phyloP scores from a whole-genome alignment of 2,329 filamentous ascomycete genomes.

The Onygenales sp. region DNA sequence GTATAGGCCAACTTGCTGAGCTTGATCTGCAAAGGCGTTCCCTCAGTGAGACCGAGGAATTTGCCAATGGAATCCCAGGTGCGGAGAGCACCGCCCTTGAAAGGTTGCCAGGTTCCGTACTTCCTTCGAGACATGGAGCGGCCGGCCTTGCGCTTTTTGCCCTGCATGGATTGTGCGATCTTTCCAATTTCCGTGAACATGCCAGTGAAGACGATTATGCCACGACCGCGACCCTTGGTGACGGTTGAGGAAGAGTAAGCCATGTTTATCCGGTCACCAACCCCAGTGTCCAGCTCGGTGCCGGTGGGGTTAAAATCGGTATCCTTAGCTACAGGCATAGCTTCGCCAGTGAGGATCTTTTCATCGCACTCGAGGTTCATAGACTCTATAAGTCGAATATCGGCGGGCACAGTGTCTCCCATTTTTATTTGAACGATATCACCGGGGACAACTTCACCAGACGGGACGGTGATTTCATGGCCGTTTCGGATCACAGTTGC shows the following conservation, averaged over 20 bases:
- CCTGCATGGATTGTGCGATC: slow-evolving; percentile 49
- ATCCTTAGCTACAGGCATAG: slow-evolving; percentile 49
- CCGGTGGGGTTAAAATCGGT: slow-evolving; percentile 21
- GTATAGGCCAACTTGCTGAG: slow-evolving; percentile 76
- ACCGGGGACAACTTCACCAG: slow-evolving; percentile 51
- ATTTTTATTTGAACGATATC: slow-evolving; percentile 45
- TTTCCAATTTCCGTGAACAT: slow-evolving; percentile 55
- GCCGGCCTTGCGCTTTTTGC: slow-evolving; percentile 34
- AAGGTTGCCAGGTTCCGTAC: slow-evolving; percentile 34
- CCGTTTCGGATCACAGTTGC: slow-evolving; percentile 50
- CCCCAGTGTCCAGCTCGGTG: slow-evolving; percentile 29
- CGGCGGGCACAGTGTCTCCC: slow-evolving; percentile 51
- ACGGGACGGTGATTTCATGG: slow-evolving; percentile 41
- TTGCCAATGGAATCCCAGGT: slow-evolving; percentile 41
- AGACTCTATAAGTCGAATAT: slow-evolving; percentile 45
- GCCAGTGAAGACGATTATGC: slow-evolving; percentile 50
- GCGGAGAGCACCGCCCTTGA: slow-evolving; percentile 42
- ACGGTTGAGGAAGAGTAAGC: slow-evolving; percentile 53
- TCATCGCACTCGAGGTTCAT: slow-evolving; percentile 69
- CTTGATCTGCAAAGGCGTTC: slow-evolving; percentile 76
- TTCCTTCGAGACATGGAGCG: slow-evolving; percentile 38
- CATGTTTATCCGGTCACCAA: slow-evolving; percentile 52
- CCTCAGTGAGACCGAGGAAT: slow-evolving; percentile 54
- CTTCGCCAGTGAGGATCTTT: slow-evolving; percentile 53
- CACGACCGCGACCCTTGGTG: slow-evolving; percentile 49